Conservation (phyloP, 208 protist genomes). For the Leishmania tropica region DNA sequence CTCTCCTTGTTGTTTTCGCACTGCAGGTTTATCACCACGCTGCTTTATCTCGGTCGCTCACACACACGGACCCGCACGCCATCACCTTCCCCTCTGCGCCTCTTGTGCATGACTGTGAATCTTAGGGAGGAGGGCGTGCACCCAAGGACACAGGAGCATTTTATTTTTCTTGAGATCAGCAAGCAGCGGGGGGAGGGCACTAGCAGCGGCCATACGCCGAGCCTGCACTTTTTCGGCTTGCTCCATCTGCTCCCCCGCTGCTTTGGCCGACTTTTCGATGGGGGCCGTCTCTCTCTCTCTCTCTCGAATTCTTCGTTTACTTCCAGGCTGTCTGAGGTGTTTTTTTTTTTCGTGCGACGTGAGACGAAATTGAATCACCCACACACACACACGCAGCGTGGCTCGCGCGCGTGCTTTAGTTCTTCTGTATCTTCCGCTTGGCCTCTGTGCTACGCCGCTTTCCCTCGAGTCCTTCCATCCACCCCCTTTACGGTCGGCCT, state of each 20-base stretch:
- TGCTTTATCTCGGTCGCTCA: not conserved
- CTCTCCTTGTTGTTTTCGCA: not conserved
- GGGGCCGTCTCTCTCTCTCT: not conserved
- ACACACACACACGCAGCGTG: not conserved
- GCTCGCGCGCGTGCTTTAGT: constrained; percentile 1
- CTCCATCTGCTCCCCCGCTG: not conserved
- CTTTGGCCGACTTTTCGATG: not conserved
- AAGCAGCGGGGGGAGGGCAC: not conserved
- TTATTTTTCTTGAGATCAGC: not conserved
- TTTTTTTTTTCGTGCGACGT: not conserved
- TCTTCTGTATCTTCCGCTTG: constrained; percentile 8
- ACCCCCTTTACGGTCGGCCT: constrained; percentile 3
- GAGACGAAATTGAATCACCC: not conserved
- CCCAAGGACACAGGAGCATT: not conserved
- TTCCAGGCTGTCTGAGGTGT: not conserved
- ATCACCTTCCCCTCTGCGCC: not conserved
- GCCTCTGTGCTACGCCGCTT: not conserved
- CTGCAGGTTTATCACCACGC: not conserved
- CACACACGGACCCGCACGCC: not conserved
- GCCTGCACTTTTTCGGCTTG: not conserved
- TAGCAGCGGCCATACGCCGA: not conserved
- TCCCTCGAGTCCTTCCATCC: constrained; percentile 3
- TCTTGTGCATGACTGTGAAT: not conserved
- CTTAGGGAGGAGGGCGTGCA: not conserved
- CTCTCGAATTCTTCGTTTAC: not conserved